Percentiles rank a stretch among this genome's conserved stretches.
phyloP scores from a whole-genome alignment of 2,329 filamentous ascomycete genomes.

The Diplodia mutila region DNA sequence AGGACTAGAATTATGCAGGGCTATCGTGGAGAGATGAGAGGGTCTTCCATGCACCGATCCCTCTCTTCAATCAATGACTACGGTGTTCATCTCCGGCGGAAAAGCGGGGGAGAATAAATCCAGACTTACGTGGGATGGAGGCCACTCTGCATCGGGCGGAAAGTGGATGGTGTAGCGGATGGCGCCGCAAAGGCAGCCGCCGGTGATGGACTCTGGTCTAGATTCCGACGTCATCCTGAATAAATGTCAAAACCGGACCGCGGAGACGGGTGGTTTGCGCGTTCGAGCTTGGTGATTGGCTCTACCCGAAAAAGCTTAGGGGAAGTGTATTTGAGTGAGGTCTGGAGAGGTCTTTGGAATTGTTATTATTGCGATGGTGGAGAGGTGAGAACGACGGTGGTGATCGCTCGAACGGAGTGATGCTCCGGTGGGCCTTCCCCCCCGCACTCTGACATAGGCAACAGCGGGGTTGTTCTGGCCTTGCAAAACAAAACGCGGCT shows the following conservation, averaged over 20 bases:
- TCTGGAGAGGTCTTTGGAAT: not conserved
- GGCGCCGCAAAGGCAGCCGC: slow-evolving; percentile 35
- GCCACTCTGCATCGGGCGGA: slow-evolving; percentile 32
- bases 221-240: slow-evolving; percentile 1
- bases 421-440: not conserved
- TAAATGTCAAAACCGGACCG: not conserved
- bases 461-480: not conserved
- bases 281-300: not conserved
- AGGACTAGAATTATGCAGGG: not conserved
- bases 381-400: not conserved
- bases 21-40: not conserved
- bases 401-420: not conserved
- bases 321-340: not conserved
- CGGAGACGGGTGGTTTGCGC: not conserved
- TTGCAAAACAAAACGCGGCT: not conserved
- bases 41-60: not conserved
- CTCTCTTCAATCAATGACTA: not conserved
- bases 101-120: not conserved
- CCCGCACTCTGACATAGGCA: not conserved
- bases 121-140: slow-evolving; percentile 30
- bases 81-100: not conserved
- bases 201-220: slow-evolving; percentile 19
- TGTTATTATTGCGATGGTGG: not conserved
- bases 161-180: slow-evolving; percentile 34
- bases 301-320: not conserved